Evolutionary conservation across 768 basidiomycete species (phyloP).

Genomic region (Trametes elegans): DNA sequence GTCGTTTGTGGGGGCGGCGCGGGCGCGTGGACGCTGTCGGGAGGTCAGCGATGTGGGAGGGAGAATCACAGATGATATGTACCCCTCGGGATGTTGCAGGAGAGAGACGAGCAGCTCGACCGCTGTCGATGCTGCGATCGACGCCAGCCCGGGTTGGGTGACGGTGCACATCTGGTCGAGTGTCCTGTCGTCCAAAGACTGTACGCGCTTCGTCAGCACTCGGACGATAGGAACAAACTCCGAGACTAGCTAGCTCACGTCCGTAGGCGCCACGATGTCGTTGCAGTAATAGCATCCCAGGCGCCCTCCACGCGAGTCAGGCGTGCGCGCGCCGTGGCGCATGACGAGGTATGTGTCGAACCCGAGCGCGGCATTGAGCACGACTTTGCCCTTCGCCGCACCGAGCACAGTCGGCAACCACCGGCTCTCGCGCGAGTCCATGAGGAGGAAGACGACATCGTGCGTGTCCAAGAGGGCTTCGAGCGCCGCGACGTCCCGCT

Average conservation of each 20-base stretch:
- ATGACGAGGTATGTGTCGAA: constrained; percentile 97
- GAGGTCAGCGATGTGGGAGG: neutral
- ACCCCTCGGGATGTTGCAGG: constrained; percentile 90
- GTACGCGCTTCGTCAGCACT: neutral
- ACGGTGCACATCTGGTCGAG: constrained; percentile 99
- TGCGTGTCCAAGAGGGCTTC: constrained; percentile 80
- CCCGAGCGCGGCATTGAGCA: constrained; percentile 91
- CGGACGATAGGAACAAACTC: neutral
- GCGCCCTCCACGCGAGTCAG: constrained; percentile 33
- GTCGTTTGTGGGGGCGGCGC: constrained; percentile 54
- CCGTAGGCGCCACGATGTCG: constrained; percentile 93
- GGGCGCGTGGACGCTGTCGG: constrained; percentile 55
- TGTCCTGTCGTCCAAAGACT: constrained; percentile 83
- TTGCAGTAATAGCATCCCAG: constrained; percentile 99
- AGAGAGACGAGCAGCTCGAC: constrained; percentile 90
- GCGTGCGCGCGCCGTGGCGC: constrained; percentile 78
- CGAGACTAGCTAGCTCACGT: constrained; percentile 38
- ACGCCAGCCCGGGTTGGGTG: constrained; percentile 89
- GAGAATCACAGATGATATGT: constrained; percentile 24
- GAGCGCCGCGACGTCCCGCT: constrained; percentile 67
- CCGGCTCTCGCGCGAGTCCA: constrained; percentile 97
- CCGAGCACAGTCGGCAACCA: constrained; percentile 95
- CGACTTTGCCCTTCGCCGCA: constrained; percentile 86
- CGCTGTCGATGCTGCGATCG: constrained; percentile 88
- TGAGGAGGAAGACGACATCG: constrained; percentile 89